Evolutionary conservation across 2,329 filamentous ascomycete species (phyloP).

Genomic region (Tympanopsis confertula): DNA sequence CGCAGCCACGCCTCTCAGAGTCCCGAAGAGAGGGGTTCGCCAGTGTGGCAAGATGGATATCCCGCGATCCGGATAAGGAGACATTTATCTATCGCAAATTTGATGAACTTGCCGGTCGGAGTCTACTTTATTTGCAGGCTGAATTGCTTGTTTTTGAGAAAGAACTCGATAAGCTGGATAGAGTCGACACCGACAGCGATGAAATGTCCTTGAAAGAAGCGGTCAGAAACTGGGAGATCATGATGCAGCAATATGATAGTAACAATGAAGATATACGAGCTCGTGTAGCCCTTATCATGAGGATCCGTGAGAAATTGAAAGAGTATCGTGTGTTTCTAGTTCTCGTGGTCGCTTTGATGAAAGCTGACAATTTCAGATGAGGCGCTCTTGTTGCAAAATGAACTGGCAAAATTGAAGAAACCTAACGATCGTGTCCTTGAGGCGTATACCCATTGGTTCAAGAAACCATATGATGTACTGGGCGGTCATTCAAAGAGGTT

Average conservation of each 20-base stretch:
- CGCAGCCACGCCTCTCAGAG: too few relatives aligned
- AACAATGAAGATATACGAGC: neutral
- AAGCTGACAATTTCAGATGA: slow-evolving; percentile 3
- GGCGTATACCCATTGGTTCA: too few relatives aligned
- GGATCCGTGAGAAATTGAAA: slow-evolving; percentile 5
- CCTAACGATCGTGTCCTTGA: too few relatives aligned
- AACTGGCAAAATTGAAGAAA: too few relatives aligned
- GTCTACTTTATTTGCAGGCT: slow-evolving; percentile 5
- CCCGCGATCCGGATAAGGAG: slow-evolving; percentile 6
- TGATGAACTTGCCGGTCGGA: slow-evolving; percentile 3
- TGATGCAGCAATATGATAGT: neutral
- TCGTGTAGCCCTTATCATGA: slow-evolving; percentile 6
- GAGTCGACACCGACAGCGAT: neutral
- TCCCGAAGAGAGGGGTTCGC: too few relatives aligned
- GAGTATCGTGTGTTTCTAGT: slow-evolving; percentile 7
- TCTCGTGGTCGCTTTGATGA: neutral
- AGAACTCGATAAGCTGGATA: slow-evolving; percentile 1
- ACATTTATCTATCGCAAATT: slow-evolving; percentile 6
- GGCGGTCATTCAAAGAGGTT: too few relatives aligned
- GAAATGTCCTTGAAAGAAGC: slow-evolving; percentile 6
- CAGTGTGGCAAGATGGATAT: slow-evolving; percentile 5
- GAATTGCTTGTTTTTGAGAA: slow-evolving; percentile 3
- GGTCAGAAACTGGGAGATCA: slow-evolving; percentile 2
- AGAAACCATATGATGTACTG: too few relatives aligned
- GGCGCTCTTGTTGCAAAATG: too few relatives aligned